phyloP scores from a whole-genome alignment of 305 asterid species.

The Fraxinus paxiana region DNA sequence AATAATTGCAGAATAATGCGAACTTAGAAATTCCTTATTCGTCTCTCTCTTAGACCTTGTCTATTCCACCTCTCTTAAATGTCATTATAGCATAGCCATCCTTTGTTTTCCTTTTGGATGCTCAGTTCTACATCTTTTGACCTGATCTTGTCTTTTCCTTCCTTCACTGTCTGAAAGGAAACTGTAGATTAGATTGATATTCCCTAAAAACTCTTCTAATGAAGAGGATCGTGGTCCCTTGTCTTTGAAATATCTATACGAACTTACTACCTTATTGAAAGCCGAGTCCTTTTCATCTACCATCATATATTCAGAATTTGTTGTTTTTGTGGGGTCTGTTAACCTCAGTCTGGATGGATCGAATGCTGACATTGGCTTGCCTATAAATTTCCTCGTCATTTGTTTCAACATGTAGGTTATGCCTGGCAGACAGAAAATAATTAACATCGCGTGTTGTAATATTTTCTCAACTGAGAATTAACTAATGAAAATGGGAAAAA shows the following conservation, averaged over 20 bases:
- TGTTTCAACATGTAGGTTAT: not conserved
- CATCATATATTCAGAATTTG: not conserved
- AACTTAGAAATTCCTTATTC: not conserved
- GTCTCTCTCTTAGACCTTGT: not conserved
- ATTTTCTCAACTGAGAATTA: not conserved
- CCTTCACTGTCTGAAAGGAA: not conserved
- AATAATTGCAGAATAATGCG: not conserved
- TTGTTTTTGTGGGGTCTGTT: not conserved
- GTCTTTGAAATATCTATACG: not conserved
- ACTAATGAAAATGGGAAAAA: not conserved
- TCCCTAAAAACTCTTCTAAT: not conserved
- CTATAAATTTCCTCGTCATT: not conserved
- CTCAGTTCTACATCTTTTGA: not conserved
- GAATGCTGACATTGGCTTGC: not conserved
- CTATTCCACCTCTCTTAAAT: not conserved
- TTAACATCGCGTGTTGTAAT: not conserved
- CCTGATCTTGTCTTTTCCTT: not conserved
- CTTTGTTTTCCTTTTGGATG: not conserved
- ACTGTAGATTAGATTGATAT: not conserved
- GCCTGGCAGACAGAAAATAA: not conserved
- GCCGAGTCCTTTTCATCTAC: not conserved
- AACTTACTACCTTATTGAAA: not conserved
- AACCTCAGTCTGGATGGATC: not conserved
- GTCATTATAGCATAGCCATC: not conserved
- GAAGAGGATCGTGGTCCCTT: not conserved